A percentile compares a stretch with the other conserved stretches of the same genome.
Conservation (phyloP, 306 rosid species). For the Trifolium subterraneum region DNA sequence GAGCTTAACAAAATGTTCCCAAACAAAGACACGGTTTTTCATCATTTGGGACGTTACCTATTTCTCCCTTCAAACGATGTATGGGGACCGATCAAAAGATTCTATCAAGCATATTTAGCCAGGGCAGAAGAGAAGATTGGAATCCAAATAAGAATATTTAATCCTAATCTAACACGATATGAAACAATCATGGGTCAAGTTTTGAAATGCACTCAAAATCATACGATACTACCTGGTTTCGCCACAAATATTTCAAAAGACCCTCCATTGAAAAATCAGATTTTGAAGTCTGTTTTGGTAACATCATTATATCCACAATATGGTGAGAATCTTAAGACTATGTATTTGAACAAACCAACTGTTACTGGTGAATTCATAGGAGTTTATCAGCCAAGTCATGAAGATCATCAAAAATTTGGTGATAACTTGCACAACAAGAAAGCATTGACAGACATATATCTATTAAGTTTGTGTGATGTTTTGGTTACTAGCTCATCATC, state of each 20-base stretch:
- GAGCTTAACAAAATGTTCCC: slow-evolving; percentile 39
- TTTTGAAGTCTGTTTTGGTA: slow-evolving; percentile 52
- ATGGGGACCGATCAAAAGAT: slow-evolving; percentile 53
- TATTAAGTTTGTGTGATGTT: slow-evolving; percentile 56
- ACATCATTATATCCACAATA: slow-evolving; percentile 55
- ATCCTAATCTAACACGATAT: not conserved
- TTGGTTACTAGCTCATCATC: slow-evolving; percentile 57
- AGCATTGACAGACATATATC: slow-evolving; percentile 59
- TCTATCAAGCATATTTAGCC: slow-evolving; percentile 34
- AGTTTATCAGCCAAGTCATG: slow-evolving; percentile 66
- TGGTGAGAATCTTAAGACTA: slow-evolving; percentile 47
- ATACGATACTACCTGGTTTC: slow-evolving; percentile 46
- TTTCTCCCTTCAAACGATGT: slow-evolving; percentile 38
- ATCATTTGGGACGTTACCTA: slow-evolving; percentile 35
- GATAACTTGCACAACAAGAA: slow-evolving; percentile 45
- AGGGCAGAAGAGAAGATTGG: slow-evolving; percentile 35
- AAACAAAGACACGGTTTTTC: slow-evolving; percentile 29
- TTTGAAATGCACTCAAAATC: slow-evolving; percentile 46
- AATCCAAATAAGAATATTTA: slow-evolving; percentile 42
- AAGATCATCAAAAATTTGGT: slow-evolving; percentile 59
- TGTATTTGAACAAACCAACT: slow-evolving; percentile 54
- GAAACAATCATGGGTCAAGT: slow-evolving; percentile 53
- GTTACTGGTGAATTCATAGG: slow-evolving; percentile 53
- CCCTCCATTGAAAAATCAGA: slow-evolving; percentile 5
- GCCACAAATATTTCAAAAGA: not conserved